Evolutionary conservation across 2,329 filamentous ascomycete species (phyloP), one percentile per base, ranked within the genome.

Genomic region (Achaetomium macrosporum): DNA sequence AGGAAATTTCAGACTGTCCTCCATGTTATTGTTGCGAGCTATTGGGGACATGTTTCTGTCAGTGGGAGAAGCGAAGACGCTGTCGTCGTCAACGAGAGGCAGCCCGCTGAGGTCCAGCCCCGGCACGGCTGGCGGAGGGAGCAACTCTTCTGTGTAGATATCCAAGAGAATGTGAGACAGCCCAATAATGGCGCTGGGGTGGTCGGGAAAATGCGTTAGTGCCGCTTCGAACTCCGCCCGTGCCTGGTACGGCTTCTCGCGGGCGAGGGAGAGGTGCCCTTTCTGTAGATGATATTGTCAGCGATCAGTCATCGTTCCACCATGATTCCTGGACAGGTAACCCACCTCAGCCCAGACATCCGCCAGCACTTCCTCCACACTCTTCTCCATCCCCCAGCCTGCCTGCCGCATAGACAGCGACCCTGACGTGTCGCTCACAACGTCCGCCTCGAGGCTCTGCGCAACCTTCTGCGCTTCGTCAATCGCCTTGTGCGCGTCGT

Each of bases 141-240:
- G 76, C 17, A 88, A 71, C 44, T 81, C 77, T 67, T 88, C 78
- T 60, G 75, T 83, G 70, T 92, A 95, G 17, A 95, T 83, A 64
- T 96, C 90, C 45, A 97, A 78, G 7, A 99, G 77, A 36, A 97
- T 84, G 61, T 88, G 87, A 16, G 89, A 89, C 19, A 99, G 73
- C 1, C 87, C 88, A 35, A 96, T 82, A 20, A 87, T 95, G 31
- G 88, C 90, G 13, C 77, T 76, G 0, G 88, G 78, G 61, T 99
- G 92, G 64, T 97, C 83, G 1, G 87, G 83, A 57, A 82, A 87
- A 65, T 90, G 84, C 20, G 84, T 82, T 16, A 99, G 73, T 13
- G 91, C 90, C 53, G 85, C 80, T 68, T 99, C 93, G 63, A 92
- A 96, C 58, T 87, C 77, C 20, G 80, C 75, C 13, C 90, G 82